Conservation (phyloP, 179 eudicot species). For the Camellia oleifera region DNA sequence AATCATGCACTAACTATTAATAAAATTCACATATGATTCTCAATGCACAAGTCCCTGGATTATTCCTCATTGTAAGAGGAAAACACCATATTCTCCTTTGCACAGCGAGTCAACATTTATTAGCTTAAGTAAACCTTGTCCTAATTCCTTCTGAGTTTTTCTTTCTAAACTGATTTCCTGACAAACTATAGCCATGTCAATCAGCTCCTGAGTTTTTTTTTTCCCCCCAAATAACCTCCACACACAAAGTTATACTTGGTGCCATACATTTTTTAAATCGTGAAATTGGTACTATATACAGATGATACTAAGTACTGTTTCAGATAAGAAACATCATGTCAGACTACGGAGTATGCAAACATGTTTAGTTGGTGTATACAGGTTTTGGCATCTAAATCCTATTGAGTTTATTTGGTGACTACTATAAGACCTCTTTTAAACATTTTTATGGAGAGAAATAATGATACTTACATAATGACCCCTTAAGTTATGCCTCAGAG, state of each 20-base stretch:
- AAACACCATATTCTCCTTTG: constrained; percentile 10
- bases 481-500: constrained; percentile 47
- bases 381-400: background rate
- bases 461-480: constrained; percentile 77
- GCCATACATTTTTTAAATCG: background rate
- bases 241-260: background rate
- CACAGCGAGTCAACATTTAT: background rate
- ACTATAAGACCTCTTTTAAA: background rate
- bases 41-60: background rate
- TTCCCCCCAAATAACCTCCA: background rate
- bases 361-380: background rate
- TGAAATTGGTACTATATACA: background rate
- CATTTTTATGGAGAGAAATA: background rate
- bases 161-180: background rate
- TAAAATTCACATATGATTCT: background rate
- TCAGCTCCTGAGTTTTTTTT: background rate
- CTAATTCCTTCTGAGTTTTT: background rate
- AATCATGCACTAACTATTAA: background rate
- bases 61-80: background rate
- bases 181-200: background rate
- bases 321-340: background rate
- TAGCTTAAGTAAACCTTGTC: background rate
- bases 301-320: too few relatives aligned
- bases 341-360: background rate
- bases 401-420: background rate